These are phyloP conservation scores for Leptomonas seymouri DNA, from an alignment of 208 protist genomes.

Conservation along the genomic window DNA sequence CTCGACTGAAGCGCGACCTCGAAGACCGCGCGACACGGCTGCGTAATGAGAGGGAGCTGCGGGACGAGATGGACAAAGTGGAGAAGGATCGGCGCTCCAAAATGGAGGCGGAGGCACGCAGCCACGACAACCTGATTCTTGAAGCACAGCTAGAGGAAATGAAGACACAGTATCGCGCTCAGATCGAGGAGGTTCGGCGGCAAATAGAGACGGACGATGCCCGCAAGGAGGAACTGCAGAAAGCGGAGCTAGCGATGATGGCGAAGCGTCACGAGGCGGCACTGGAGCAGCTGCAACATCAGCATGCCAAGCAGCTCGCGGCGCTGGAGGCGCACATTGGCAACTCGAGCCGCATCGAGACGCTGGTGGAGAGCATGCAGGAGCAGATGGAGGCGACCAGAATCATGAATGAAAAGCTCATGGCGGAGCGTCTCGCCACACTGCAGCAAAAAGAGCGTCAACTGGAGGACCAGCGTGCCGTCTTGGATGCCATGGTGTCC, in stretches of 20 bases:
- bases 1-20: conserved; percentile 70
- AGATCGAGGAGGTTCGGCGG: conserved; percentile 75
- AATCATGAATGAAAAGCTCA: conserved; percentile 69
- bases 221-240: conserved; percentile 73
- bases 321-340: conserved; percentile 57
- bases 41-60: conserved; percentile 67
- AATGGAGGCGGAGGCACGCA: conserved; percentile 53
- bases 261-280: conserved; percentile 72
- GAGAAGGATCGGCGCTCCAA: conserved; percentile 73
- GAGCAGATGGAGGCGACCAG: conserved; percentile 69
- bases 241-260: conserved; percentile 62
- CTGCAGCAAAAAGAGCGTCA: conserved; percentile 61
- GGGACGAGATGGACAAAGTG: conserved; percentile 63
- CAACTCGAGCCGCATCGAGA: conserved; percentile 66
- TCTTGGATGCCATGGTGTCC: conserved; percentile 62
- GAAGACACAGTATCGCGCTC: conserved; percentile 54
- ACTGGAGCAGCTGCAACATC: conserved; percentile 50
- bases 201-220: conserved; percentile 68
- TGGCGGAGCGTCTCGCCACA: conserved; percentile 55
- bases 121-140: conserved; percentile 63
- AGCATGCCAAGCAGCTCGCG: conserved; percentile 65
- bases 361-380: conserved; percentile 63
- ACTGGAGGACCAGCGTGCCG: conserved; percentile 56
- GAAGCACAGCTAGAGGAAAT: conserved; percentile 76
- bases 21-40: conserved; percentile 75